Evolutionary conservation across 768 basidiomycete species (phyloP).

Genomic region (Lyophyllum decastes): DNA sequence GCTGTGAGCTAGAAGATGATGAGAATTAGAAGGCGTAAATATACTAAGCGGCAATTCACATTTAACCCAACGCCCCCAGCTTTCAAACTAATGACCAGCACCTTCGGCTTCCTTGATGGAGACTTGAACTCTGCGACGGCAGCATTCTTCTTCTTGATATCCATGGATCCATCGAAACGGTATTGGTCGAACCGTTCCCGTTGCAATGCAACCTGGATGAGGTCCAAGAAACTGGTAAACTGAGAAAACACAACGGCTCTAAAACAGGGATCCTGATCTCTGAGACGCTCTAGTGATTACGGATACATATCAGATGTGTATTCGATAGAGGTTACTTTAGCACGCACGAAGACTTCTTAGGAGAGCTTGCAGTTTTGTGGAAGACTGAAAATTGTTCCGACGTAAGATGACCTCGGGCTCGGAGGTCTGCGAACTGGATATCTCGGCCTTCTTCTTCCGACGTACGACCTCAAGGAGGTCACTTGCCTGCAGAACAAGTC

Average conservation of each 20-base stretch:
- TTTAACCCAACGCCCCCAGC: slow-evolving; percentile 94
- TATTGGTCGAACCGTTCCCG: slow-evolving; percentile 70
- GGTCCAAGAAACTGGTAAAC: slow-evolving; percentile 84
- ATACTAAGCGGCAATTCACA: slow-evolving; percentile 38
- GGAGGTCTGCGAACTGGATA: slow-evolving; percentile 33
- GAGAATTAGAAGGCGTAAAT: not conserved
- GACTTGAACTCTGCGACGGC: slow-evolving; percentile 80
- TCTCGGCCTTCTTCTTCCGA: slow-evolving; percentile 24
- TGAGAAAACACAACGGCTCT: slow-evolving; percentile 90
- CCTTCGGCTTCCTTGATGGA: slow-evolving; percentile 67
- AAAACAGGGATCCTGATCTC: slow-evolving; percentile 73
- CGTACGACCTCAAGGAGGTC: slow-evolving; percentile 67
- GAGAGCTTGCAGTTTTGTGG: slow-evolving; percentile 89
- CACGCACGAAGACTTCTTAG: slow-evolving; percentile 66
- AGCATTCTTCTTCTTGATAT: slow-evolving; percentile 74
- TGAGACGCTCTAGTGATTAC: slow-evolving; percentile 51
- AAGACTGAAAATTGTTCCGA: slow-evolving; percentile 84
- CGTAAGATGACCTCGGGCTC: slow-evolving; percentile 57
- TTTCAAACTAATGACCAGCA: slow-evolving; percentile 79
- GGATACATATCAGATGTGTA: not conserved
- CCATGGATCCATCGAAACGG: slow-evolving; percentile 93
- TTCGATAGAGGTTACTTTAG: not conserved
- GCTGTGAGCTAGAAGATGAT: slow-evolving; percentile 55
- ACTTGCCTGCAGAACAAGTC: slow-evolving; percentile 39
- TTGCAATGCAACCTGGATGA: slow-evolving; percentile 71